Percentiles rank a stretch among this genome's conserved stretches.
Conservation (phyloP, 441 rosid genomes). For the Hura crepitans region DNA sequence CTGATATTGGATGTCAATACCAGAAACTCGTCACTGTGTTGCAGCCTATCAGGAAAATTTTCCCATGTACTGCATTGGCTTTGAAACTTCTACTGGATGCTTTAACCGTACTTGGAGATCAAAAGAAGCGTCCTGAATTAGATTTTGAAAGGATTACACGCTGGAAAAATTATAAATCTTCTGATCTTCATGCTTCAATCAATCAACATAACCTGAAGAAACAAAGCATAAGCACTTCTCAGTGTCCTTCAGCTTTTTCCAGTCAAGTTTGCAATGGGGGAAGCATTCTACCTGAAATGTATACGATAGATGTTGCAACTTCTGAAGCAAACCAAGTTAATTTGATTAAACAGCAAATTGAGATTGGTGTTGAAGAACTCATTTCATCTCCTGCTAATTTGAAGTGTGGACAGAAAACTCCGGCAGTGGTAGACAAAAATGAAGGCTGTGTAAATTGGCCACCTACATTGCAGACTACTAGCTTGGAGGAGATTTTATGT, state of each 20-base stretch:
- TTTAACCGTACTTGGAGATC: slow-evolving; percentile 13
- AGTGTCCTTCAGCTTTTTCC: background rate
- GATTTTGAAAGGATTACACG: slow-evolving; percentile 24
- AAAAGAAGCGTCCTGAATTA: slow-evolving; percentile 20
- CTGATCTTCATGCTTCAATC: slow-evolving; percentile 15
- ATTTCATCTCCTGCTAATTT: slow-evolving; percentile 7
- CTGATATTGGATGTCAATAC: slow-evolving; percentile 13
- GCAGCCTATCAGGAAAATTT: slow-evolving; percentile 20
- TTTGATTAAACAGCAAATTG: background rate
- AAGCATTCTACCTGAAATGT: background rate
- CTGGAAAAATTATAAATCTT: slow-evolving; percentile 19
- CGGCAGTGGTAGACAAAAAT: background rate
- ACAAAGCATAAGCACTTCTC: slow-evolving; percentile 6
- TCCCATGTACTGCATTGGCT: slow-evolving; percentile 26
- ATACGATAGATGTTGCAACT: background rate
- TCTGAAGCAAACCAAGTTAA: background rate
- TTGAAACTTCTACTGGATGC: slow-evolving; percentile 22
- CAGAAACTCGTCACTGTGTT: slow-evolving; percentile 23
- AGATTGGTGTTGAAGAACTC: background rate
- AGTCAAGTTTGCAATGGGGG: background rate
- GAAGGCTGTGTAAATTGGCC: slow-evolving; percentile 2
- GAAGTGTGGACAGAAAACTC: background rate
- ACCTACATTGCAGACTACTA: slow-evolving; percentile 5
- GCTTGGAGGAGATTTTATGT: slow-evolving; percentile 4
- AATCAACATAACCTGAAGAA: background rate